phyloP scores from a whole-genome alignment of 1,139 yeast genomes.

The Geotrichum macrosporum region DNA sequence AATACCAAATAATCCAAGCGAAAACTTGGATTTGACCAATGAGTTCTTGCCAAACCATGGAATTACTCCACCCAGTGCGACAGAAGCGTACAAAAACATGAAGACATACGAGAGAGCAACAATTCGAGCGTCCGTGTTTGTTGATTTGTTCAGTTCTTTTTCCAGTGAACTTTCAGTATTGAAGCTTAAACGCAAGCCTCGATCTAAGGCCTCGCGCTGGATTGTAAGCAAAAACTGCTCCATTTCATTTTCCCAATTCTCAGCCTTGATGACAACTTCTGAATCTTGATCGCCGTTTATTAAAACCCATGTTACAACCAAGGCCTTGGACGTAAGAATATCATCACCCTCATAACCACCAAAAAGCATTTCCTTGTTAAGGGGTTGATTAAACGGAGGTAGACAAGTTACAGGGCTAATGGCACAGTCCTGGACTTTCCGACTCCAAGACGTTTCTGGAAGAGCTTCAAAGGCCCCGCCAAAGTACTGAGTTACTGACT shows the following conservation, averaged over 20 bases:
- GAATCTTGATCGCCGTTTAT: conserved; percentile 47
- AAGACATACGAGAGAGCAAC: conserved; percentile 69
- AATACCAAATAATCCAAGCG: conserved; percentile 78
- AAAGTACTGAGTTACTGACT: conserved; percentile 86
- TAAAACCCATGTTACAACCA: conserved; percentile 64
- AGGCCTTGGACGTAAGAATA: conserved; percentile 59
- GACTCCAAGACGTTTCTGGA: conserved; percentile 51
- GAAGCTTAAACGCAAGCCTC: conserved; percentile 62
- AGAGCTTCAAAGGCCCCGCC: conserved; percentile 56
- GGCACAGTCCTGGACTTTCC: conserved; percentile 55
- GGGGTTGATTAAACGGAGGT: conserved; percentile 87
- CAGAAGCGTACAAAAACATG: conserved; percentile 88
- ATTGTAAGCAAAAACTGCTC: conserved; percentile 54
- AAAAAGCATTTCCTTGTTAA: conserved; percentile 66
- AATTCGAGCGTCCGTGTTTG: conserved; percentile 72
- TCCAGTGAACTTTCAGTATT: conserved; percentile 80
- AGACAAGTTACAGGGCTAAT: conserved; percentile 82
- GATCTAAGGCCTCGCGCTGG: conserved; percentile 39
- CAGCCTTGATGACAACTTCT: conserved; percentile 44
- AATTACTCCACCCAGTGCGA: conserved; percentile 66
- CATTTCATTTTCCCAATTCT: conserved; percentile 60
- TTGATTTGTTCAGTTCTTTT: conserved; percentile 74
- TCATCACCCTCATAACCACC: conserved; percentile 50
- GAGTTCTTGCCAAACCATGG: conserved; percentile 33
- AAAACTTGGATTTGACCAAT: conserved; percentile 60